Evolutionary conservation across 2,329 filamentous ascomycete genomes (phyloP).

Genomic region (Polytolypa hystricis): DNA sequence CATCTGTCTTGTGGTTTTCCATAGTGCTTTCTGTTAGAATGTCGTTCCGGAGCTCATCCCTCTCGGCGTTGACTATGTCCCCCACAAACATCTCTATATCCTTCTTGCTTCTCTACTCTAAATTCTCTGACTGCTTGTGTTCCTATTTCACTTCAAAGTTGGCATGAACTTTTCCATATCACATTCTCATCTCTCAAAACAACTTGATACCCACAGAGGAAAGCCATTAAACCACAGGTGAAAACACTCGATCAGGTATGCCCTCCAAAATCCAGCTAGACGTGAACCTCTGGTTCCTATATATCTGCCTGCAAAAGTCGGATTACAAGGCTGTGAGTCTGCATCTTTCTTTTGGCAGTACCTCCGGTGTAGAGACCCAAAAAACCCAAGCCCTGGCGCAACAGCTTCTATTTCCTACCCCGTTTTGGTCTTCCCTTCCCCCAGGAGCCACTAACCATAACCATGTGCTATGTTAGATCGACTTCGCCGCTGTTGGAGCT

Average conservation of each 20-base stretch:
- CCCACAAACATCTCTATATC: too few species aligned
- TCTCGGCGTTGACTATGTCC: too few species aligned
- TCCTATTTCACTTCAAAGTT: background rate
- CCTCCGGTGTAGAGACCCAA: background rate
- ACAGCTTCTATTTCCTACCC: background rate
- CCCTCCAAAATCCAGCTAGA: conserved; percentile 29
- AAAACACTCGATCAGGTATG: conserved; percentile 19
- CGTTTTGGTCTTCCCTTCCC: background rate
- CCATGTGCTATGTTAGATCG: conserved; percentile 21
- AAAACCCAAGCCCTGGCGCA: background rate
- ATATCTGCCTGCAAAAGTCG: conserved; percentile 30
- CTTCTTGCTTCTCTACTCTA: too few species aligned
- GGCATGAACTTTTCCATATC: background rate
- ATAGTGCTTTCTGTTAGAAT: too few species aligned
- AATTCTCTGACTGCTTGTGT: background rate
- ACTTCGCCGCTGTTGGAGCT: conserved; percentile 28
- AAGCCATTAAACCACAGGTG: background rate
- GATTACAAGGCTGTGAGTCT: conserved; percentile 27
- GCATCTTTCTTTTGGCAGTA: background rate
- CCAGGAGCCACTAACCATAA: background rate
- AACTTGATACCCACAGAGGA: background rate
- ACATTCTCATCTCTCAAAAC: background rate
- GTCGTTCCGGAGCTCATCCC: too few species aligned
- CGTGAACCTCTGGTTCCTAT: conserved; percentile 32
- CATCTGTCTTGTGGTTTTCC: too few species aligned